Evolutionary conservation across 1,284 basidiomycete species (phyloP), one percentile per base, ranked within the genome.

Genomic region (Exobasidium rhododendri): DNA sequence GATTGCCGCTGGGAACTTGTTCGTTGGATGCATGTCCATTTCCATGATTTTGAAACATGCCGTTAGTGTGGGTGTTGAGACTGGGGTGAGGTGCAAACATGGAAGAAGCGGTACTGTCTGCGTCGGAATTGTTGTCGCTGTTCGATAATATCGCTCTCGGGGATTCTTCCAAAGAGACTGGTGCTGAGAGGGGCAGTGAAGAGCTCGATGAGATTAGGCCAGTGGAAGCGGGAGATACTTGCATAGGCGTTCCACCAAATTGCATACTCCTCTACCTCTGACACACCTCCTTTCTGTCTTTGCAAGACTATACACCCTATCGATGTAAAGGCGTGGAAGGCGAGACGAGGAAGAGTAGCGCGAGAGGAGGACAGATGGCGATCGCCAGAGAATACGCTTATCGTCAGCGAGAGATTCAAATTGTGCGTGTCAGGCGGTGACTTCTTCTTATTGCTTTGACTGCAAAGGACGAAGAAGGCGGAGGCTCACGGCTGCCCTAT

Each of bases 201-300:
- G 35, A 17, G 17, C 35, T 40, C 17, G 35, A 17, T 40, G 35
- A 40, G 17, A 17, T 40, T 7, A 32, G 22, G 2, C 56, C 56
- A 26, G 56, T 29, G 13, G 56, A 57, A 1, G 56, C 43, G 6
- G 53, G 14, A 2, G 58, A 59, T 7, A 50, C 26, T 22, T 49
- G 47, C 58, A 59, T 59, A 26, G 58, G 52, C 17, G 43, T 46
- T 40, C 58, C 58, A 11, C 58, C 58, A 43, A 56, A 55, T 30
- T 22, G 14, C 26, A 10, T 24, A 17, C 17, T 17, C 10, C 35
- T n/a, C n/a, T n/a, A n/a, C n/a, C n/a, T n/a, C n/a, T n/a, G n/a
- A n/a, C n/a, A n/a, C n/a, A n/a, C n/a, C n/a, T n/a, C n/a, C n/a
- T n/a, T n/a, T n/a, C n/a, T n/a, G n/a, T n/a, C n/a, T n/a, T n/a